Conservation (phyloP, 2,329 filamentous ascomycete genomes). For the Alternaria dauci region DNA sequence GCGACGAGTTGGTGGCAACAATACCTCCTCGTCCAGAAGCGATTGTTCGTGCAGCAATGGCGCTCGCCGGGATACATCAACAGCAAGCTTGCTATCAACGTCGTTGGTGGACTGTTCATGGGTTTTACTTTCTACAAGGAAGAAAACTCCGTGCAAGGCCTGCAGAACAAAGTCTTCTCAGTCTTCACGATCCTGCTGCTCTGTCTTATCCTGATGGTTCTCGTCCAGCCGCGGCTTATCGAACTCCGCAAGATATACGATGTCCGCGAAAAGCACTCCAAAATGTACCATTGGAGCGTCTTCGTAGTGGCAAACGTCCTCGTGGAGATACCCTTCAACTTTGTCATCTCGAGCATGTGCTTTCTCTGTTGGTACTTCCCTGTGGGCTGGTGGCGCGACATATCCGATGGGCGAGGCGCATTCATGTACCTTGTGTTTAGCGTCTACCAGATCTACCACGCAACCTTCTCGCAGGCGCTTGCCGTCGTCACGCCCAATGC, state of each 20-base stretch:
- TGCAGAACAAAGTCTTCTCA: conserved; percentile 83
- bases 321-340: conserved; percentile 82
- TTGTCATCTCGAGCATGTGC: conserved; percentile 72
- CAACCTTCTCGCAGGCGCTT: conserved; percentile 50
- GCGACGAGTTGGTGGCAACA: conserved; percentile 68
- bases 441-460: background rate
- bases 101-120: conserved; percentile 58
- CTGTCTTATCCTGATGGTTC: conserved; percentile 76
- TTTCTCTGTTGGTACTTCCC: conserved; percentile 85
- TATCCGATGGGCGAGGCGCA: conserved; percentile 70
- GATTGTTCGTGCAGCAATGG: conserved; percentile 90
- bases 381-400: conserved; percentile 66
- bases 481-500: conserved; percentile 75
- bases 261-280: conserved; percentile 81
- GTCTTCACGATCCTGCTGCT: conserved; percentile 80
- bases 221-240: conserved; percentile 78
- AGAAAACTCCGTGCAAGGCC: conserved; percentile 66
- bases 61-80: conserved; percentile 86
- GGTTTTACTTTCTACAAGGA: conserved; percentile 65
- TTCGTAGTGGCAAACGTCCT: conserved; percentile 82
- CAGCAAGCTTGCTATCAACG: conserved; percentile 73
- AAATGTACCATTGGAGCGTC: conserved; percentile 81
- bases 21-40: conserved; percentile 68
- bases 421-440: conserved; percentile 70
- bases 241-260: conserved; percentile 81